Conservation (phyloP, 148 eudicot species). For the Rhododendron vialii region DNA sequence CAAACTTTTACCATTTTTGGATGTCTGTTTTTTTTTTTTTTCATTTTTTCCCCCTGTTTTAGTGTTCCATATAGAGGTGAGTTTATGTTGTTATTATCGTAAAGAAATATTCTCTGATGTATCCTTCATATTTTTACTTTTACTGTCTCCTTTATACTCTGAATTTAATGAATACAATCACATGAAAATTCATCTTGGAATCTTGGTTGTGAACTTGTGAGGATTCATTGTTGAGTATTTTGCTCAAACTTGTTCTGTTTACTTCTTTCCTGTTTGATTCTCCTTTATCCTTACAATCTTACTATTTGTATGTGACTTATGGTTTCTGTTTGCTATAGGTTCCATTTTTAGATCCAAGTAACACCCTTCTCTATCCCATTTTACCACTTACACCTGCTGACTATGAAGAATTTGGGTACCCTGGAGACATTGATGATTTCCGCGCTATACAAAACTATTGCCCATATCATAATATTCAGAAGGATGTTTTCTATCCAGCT, state of each 20-base stretch:
- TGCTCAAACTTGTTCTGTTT: not conserved
- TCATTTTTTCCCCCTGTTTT: not conserved
- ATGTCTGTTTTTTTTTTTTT: not conserved
- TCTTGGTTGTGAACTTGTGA: not conserved
- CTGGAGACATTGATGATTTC: constrained; percentile 74
- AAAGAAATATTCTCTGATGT: not conserved
- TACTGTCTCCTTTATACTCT: not conserved
- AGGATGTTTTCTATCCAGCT: constrained; percentile 69
- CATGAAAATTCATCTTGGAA: not conserved
- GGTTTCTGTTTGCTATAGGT: constrained; percentile 42
- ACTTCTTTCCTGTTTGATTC: not conserved
- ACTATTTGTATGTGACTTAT: not conserved
- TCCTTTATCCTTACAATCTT: not conserved
- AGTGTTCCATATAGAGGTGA: not conserved
- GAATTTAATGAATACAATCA: not conserved
- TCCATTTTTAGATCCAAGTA: constrained; percentile 84
- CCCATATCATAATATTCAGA: constrained; percentile 76
- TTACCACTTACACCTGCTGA: constrained; percentile 74
- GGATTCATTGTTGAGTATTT: not conserved
- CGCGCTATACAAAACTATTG: constrained; percentile 66
- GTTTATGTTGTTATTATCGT: too few relatives aligned
- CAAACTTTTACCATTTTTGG: not conserved
- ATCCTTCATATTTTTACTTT: not conserved
- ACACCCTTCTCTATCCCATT: constrained; percentile 73
- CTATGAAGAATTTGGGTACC: constrained; percentile 93